A percentile compares a stretch with the other conserved stretches of the same genome.
Evolutionary conservation across 805 yeast genomes (phyloP).

Genomic region (Kluyveromyces starmeri): DNA sequence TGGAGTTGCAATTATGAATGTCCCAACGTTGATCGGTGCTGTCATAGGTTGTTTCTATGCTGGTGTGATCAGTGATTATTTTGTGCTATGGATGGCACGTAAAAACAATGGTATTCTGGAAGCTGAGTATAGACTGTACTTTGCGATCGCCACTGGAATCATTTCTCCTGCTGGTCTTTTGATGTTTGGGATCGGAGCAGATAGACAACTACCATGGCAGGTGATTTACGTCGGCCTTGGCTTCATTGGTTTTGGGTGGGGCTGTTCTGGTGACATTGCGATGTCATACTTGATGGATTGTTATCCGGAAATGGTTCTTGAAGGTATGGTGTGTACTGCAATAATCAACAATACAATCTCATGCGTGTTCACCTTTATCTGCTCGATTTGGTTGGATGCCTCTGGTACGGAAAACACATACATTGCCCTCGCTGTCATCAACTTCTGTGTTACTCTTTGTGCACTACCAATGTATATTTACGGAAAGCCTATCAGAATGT

Average conservation of each 20-base stretch:
- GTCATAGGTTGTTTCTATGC: conserved; percentile 58
- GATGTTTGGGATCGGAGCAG: conserved; percentile 61
- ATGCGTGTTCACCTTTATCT: conserved; percentile 57
- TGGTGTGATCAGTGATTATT: conserved; percentile 49
- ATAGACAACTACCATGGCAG: conserved; percentile 42
- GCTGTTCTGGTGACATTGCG: conserved; percentile 63
- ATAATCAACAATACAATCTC: conserved; percentile 58
- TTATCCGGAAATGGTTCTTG: conserved; percentile 60
- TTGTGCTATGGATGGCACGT: conserved; percentile 53
- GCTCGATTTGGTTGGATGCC: conserved; percentile 50
- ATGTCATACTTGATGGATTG: conserved; percentile 60
- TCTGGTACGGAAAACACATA: conserved; percentile 52
- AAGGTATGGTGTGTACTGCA: conserved; percentile 62
- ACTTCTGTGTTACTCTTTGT: conserved; percentile 46
- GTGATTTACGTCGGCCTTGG: conserved; percentile 53
- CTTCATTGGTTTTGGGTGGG: conserved; percentile 60
- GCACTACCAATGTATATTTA: conserved; percentile 50
- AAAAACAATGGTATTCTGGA: conserved; percentile 53
- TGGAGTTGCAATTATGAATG: conserved; percentile 68
- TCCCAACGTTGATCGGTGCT: conserved; percentile 62
- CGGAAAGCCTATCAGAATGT: conserved; percentile 51
- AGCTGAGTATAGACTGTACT: conserved; percentile 56
- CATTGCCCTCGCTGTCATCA: conserved; percentile 51
- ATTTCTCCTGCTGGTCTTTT: conserved; percentile 55
- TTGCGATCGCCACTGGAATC: conserved; percentile 45